Conservation (phyloP, 345 rosid genomes). For the Arabidopsis thaliana region TAIR10.1 NC_003071.7:236501-237000, state of each 20-base stretch:
- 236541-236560: too few relatives aligned
- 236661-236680: slow-evolving; percentile 32
- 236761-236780: slow-evolving; percentile 45
- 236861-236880: slow-evolving; percentile 41
- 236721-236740: slow-evolving; percentile 40
- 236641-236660: slow-evolving; percentile 47
- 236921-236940: neutral
- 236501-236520: neutral
- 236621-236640: slow-evolving; percentile 43
- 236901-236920: neutral
- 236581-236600: slow-evolving; percentile 19
- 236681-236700: slow-evolving; percentile 46
- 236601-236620: slow-evolving; percentile 42
- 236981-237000: slow-evolving; percentile 13
- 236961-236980: slow-evolving; percentile 10
- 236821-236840: slow-evolving; percentile 45
- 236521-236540: too few relatives aligned
- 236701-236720: slow-evolving; percentile 44
- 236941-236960: slow-evolving; percentile 16
- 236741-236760: slow-evolving; percentile 39
- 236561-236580: neutral
- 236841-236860: slow-evolving; percentile 45
- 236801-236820: slow-evolving; percentile 46
- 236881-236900: slow-evolving; percentile 6
- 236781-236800: slow-evolving; percentile 43